Percentiles rank a stretch among this genome's conserved stretches.
Evolutionary conservation across 805 yeast genomes (phyloP).

Genomic region (Candida coleopterorum): DNA sequence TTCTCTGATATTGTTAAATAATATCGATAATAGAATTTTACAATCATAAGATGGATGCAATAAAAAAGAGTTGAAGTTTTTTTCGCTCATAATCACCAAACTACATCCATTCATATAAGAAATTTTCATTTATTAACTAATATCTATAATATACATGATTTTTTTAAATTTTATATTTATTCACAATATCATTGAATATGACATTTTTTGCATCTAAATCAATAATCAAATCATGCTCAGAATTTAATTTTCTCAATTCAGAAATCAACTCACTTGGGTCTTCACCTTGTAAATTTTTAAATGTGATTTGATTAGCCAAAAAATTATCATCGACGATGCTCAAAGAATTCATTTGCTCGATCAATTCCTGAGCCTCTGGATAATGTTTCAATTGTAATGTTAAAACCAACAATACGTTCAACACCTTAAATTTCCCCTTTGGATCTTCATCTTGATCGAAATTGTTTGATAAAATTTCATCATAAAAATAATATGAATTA

Average conservation of each 20-base stretch:
- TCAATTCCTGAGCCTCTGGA: slow-evolving; percentile 74
- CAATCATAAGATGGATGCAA: too few relatives aligned
- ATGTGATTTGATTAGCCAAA: slow-evolving; percentile 62
- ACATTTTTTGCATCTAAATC: slow-evolving; percentile 60
- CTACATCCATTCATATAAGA: too few relatives aligned
- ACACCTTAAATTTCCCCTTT: slow-evolving; percentile 30
- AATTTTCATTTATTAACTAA: too few relatives aligned
- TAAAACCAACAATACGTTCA: slow-evolving; percentile 62
- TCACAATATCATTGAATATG: slow-evolving; percentile 65
- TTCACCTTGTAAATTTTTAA: slow-evolving; percentile 44
- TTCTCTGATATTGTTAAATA: too few relatives aligned
- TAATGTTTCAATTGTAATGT: slow-evolving; percentile 74
- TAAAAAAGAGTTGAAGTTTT: too few relatives aligned
- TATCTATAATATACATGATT: too few relatives aligned
- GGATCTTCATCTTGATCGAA: slow-evolving; percentile 36
- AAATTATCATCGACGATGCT: slow-evolving; percentile 29
- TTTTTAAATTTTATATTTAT: slow-evolving; percentile 47
- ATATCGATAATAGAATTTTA: too few relatives aligned
- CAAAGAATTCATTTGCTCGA: slow-evolving; percentile 40
- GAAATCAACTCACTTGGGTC: slow-evolving; percentile 46
- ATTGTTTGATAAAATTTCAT: slow-evolving; percentile 64
- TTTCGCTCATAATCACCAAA: too few relatives aligned
- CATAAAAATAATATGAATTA: slow-evolving; percentile 58
- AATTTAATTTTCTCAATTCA: slow-evolving; percentile 43
- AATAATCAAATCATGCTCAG: slow-evolving; percentile 51